Base-by-base conservation (phyloP, 768 basidiomycete genomes). In the Psilocybe azurescens region DNA sequence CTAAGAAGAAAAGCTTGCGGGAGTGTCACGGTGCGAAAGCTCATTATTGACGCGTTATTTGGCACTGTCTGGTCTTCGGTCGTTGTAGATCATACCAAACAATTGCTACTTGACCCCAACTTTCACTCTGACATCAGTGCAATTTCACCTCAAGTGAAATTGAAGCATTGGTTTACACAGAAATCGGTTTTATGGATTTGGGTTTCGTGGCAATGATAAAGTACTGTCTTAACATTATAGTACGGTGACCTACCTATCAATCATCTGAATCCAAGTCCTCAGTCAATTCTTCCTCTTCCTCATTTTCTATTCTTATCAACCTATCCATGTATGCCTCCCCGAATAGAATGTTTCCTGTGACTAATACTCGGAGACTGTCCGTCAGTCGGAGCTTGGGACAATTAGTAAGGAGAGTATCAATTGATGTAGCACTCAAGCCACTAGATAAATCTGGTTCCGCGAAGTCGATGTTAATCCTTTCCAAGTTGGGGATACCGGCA, bases 41-140 rank as follows among this genome's bases (percentile, higher is more conserved):
- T 39, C 36, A 57, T 69, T 73, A 64, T 71, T 73, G 72, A 74
- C 76, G 75, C 73, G 76, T 75, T 76, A 67, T 76, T 75, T 77
- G 74, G 59, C 60, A 38, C 56, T 30, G 50, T 14, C 50, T 53
- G 36, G 36, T 51, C 29, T 20, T 6, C 41, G 9, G 2, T 56
- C 39, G n/a, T 8, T 39, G 18, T n/a, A 18, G 18, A 41, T 20
- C 53, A n/a, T n/a, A 32, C n/a, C n/a, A 33, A 10, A 55, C 24
- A 33, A 7, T 3, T 18, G 3, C n/a, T n/a, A 55, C 24, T 20
- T 3, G 9, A 33, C 11, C n/a, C 13, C 29, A 24, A 24, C 24
- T 24, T 24, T 24, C 24, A 24, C 24, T 24, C 24, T 24, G 24
- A 24, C 24, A 24, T 24, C 24, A 24, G 24, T 24, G 24, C 24